A percentile compares a stretch with the other conserved stretches of the same genome.
These are phyloP conservation scores for Ophidiomyces ophidiicola DNA, from an alignment of 2,329 filamentous ascomycete genomes.

Conservation along the genomic window DNA sequence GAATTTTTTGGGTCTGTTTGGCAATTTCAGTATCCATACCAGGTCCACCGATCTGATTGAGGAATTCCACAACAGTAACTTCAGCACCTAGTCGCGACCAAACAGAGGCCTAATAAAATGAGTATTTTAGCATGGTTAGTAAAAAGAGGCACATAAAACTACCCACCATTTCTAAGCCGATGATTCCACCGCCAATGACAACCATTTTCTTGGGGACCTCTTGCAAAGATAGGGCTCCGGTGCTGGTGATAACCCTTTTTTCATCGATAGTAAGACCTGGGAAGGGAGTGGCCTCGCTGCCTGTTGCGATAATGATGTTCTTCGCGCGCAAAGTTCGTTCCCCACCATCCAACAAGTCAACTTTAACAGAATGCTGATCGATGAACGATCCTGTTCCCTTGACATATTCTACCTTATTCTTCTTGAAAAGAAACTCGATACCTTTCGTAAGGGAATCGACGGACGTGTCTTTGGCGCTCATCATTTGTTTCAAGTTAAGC, in stretches of 20 bases:
- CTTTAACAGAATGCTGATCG: conserved; percentile 82
- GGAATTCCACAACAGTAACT: conserved; percentile 94
- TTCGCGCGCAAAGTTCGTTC: conserved; percentile 78
- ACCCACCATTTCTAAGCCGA: conserved; percentile 86
- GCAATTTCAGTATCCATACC: conserved; percentile 94
- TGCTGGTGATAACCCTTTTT: conserved; percentile 94
- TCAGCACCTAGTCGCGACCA: conserved; percentile 90
- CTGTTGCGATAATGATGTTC: conserved; percentile 97
- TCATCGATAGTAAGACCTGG: conserved; percentile 92
- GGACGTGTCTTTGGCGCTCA: conserved; percentile 96
- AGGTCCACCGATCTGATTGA: conserved; percentile 90
- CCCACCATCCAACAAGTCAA: conserved; percentile 80
- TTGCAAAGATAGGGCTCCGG: conserved; percentile 77
- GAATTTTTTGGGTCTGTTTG: conserved; percentile 82
- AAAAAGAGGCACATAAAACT: not conserved
- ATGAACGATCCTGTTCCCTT: conserved; percentile 83
- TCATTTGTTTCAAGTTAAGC: conserved; percentile 87
- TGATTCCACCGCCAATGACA: conserved; percentile 96
- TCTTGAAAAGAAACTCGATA: conserved; percentile 96
- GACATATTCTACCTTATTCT: conserved; percentile 97
- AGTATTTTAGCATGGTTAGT: not conserved
- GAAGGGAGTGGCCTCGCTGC: conserved; percentile 90
- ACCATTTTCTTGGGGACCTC: conserved; percentile 93
- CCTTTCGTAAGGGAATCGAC: conserved; percentile 86
- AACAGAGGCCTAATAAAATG: conserved; percentile 54